Evolutionary conservation across 2,329 filamentous ascomycete species (phyloP).

Genomic region (Alternaria sp.): DNA sequence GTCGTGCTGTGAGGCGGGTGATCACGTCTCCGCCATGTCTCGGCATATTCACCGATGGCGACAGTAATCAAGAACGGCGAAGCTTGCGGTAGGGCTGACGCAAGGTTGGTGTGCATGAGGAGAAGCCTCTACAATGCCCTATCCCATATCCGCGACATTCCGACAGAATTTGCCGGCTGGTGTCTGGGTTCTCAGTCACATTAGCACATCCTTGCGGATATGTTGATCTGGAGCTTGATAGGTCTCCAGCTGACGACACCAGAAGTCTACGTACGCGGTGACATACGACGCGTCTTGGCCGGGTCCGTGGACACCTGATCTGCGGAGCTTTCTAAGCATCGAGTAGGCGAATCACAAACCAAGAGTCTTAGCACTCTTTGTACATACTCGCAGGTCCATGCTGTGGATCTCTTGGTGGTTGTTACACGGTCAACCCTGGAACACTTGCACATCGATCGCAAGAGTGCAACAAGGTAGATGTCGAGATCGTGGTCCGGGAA

Average conservation of each 20-base stretch:
- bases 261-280: not conserved
- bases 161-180: not conserved
- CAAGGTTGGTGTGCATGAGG: not conserved
- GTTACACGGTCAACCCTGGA: not conserved
- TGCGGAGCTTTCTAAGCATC: not conserved
- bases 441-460: not conserved
- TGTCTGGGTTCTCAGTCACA: not conserved
- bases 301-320: not conserved
- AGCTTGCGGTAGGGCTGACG: not conserved
- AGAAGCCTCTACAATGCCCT: not conserved
- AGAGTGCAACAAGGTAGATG: not conserved
- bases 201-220: not conserved
- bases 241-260: not conserved
- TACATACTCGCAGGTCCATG: not conserved
- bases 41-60: not conserved
- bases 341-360: not conserved
- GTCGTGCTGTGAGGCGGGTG: slow-evolving; percentile 2
- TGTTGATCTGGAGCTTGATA: not conserved
- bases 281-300: slow-evolving; percentile 1
- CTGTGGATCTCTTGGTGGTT: not conserved
- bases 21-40: not conserved
- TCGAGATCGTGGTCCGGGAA: not conserved
- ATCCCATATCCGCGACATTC: slow-evolving; percentile 3
- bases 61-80: not conserved
- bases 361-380: not conserved